Percentiles rank a stretch among this genome's conserved stretches.
Evolutionary conservation across 108 stramenopile genomes (phyloP).

Genomic region (Heterococcus sp.): DNA sequence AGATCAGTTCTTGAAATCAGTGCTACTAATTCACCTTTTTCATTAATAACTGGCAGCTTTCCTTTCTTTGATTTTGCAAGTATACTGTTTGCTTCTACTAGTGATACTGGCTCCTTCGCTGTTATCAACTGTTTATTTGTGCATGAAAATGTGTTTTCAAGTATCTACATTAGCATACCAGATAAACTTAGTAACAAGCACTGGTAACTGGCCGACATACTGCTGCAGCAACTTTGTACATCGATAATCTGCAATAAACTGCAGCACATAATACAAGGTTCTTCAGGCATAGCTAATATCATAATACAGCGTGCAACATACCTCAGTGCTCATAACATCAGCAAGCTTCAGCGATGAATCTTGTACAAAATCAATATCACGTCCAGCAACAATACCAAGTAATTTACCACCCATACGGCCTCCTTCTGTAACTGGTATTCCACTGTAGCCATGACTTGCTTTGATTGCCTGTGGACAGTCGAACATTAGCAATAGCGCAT

Average conservation of each 20-base stretch:
- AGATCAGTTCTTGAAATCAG: conserved; percentile 96
- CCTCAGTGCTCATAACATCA: conserved; percentile 50
- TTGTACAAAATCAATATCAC: conserved; percentile 89
- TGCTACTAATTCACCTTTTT: conserved; percentile 83
- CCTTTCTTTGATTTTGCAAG: conserved; percentile 94
- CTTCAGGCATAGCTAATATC: too few relatives aligned
- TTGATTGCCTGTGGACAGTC: conserved; percentile 58
- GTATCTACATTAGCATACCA: too few relatives aligned
- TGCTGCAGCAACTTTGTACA: too few relatives aligned
- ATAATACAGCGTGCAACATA: background rate
- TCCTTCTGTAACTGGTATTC: conserved; percentile 95
- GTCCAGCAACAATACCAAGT: conserved; percentile 92
- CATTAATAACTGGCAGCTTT: conserved; percentile 95
- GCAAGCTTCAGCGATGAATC: conserved; percentile 58
- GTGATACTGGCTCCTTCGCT: conserved; percentile 81
- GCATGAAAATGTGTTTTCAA: too few relatives aligned
- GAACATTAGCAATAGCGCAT: too few relatives aligned
- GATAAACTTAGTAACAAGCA: too few relatives aligned
- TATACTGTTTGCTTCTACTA: conserved; percentile 92
- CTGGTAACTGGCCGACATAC: too few relatives aligned
- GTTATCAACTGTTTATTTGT: conserved; percentile 83
- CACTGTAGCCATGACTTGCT: conserved; percentile 68
- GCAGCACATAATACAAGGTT: too few relatives aligned
- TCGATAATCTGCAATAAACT: too few relatives aligned
- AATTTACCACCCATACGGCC: conserved; percentile 94